Base-by-base conservation (phyloP, 495 filamentous ascomycete genomes). In the Astrothelium subdiscretum region DNA sequence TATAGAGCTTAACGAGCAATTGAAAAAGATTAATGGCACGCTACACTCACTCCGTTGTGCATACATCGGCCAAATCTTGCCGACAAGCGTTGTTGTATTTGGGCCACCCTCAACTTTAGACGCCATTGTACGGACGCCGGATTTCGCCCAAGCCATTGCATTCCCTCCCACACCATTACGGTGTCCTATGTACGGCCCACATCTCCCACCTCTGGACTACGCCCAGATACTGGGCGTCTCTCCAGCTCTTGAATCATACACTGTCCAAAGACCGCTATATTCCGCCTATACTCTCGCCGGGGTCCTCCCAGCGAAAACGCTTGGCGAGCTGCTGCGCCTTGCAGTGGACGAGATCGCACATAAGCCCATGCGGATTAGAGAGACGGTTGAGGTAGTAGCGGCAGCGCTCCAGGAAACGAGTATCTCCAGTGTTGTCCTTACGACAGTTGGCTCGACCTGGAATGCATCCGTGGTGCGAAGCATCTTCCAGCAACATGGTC, bases 401-500 rank as follows among this genome's bases (percentile, higher is more conserved):
- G 27, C 18, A 26, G 29, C 12, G 20, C 22, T 64, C 12, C 62
- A 58, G 60, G 20, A 60, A 27, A 64, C 35, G 32, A 27, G 57
- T 29, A 54, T 15, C 32, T 64, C 62, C 44, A 58, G 60, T n/a
- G 62, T 64, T 20, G 62, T 64, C 29, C 57, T 64, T 40, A 64
- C 57, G 8, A 64, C 62, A 59, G 22, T 64, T n/a, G 62, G 62
- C 32, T 64, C 57, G 32, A 64, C 62, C 42, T 64, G 57, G 62
- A 57, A 64, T 31, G 42, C 62, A 27, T 64, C 58, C 40, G 2
- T 22, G 35, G 24, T 64, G 10, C 57, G 58, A 20, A 60, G 58
- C 62, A 31, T 64, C 57, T 64, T 64, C 57, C 62, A 35, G 24
- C 6, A 64, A 64, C 58, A 64, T 38, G 40, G 32, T 31, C 31